Base-by-base conservation (phyloP, 495 filamentous ascomycete species). In the Aspergillus homomorphus region DNA sequence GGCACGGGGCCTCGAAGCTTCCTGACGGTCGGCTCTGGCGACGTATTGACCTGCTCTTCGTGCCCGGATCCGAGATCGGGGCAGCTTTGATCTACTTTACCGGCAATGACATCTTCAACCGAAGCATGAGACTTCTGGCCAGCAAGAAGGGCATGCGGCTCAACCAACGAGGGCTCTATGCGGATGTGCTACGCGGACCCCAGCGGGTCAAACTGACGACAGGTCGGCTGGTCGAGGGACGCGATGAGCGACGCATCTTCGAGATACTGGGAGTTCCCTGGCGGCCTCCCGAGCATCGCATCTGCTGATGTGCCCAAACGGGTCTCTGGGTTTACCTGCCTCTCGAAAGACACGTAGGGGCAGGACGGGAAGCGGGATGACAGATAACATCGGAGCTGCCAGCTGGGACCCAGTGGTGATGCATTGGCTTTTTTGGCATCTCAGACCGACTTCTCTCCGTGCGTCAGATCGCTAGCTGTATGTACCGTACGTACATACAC, bases 71-170 rank as follows among this genome's bases (percentile, higher is more conserved):
- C 0, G 86, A 96, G 72, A 77, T 92, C 43, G 94, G 94, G 3
- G 94, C 94, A 0, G 92, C 94, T 1, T 68, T 97, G 65, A 82
- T 98, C 52, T 98, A 98, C 66, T 98, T 97, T 63, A 97, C 94
- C 0, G 94, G 94, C 1, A 95, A 96, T 64, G 92, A 96, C 66
- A 91, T 97, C 51, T 98, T 98, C 76, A 98, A 98, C 65, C 80
- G 93, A 26, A 94, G 89, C 56, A 82, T 97, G 72, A 73, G 94
- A 61, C 71, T 97, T 12, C 75, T 97, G 49, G 90, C 92, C 22
- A 86, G 85, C 28, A 92, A 84, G 77, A 94, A 91, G 68, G 85
- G 86, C 0, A 92, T 96, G 87, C 75, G 88, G 55, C 65, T 98
- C 33, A 97, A 97, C 64, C 92, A 97, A 68, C 77, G 81, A 19